Percentiles rank a stretch among this genome's conserved stretches.
These are phyloP conservation scores for Stephania japonica DNA, from an alignment of 164 flowering plant species.

Conservation along the genomic window DNA sequence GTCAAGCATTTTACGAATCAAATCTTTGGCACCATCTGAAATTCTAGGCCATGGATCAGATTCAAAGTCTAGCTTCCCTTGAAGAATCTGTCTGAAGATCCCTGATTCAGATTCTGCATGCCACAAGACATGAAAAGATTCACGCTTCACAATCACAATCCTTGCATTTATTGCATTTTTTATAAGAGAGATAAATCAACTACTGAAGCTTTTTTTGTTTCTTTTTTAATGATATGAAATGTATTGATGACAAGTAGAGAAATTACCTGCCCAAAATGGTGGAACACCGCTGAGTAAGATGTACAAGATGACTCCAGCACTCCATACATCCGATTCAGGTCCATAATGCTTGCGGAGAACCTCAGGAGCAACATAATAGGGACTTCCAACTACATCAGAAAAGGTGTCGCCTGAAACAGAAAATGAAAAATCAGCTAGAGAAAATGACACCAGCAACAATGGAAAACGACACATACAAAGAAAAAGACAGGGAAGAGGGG, in stretches of 20 bases:
- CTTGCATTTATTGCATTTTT: too few relatives aligned
- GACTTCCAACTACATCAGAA: conserved; percentile 76
- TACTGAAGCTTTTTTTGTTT: too few relatives aligned
- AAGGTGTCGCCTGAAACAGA: conserved; percentile 39
- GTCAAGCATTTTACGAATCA: conserved; percentile 67
- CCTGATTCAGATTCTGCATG: conserved; percentile 76
- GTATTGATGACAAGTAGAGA: background rate
- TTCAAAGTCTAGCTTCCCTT: conserved; percentile 67
- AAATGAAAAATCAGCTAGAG: background rate
- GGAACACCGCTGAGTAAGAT: conserved; percentile 77
- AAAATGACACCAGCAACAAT: background rate
- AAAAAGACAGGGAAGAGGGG: background rate
- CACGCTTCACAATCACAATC: too few relatives aligned
- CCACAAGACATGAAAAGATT: conserved; percentile 3
- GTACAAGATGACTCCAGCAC: conserved; percentile 82
- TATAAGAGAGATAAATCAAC: too few relatives aligned
- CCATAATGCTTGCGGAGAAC: conserved; percentile 68
- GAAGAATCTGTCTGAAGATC: conserved; percentile 80
- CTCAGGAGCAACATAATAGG: conserved; percentile 84
- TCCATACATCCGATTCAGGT: conserved; percentile 73
- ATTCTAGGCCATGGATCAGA: conserved; percentile 92
- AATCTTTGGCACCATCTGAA: conserved; percentile 82
- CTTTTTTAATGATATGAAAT: too few relatives aligned
- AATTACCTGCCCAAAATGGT: conserved; percentile 77
- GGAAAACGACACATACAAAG: background rate